These are phyloP conservation scores for Neonectria punicea DNA, from an alignment of 2,329 filamentous ascomycete species.

Conservation along the genomic window DNA sequence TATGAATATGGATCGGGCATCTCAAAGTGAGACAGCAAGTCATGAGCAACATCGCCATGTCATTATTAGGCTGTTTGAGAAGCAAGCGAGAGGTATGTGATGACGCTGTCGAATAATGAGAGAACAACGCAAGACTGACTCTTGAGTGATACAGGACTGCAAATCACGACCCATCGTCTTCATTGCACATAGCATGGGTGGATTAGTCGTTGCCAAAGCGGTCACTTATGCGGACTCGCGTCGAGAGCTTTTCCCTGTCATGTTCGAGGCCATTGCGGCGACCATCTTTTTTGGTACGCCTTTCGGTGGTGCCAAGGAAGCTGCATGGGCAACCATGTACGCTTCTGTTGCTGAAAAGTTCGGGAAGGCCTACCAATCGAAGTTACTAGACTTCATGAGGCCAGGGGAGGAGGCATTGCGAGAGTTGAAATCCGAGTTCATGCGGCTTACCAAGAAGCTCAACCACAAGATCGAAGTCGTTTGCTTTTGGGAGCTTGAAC, in stretches of 20 bases:
- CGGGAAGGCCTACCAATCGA: conserved; percentile 47
- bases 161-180: conserved; percentile 52
- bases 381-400: conserved; percentile 54
- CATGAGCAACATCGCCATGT: conserved; percentile 52
- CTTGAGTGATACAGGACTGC: neutral
- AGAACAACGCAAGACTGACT: neutral
- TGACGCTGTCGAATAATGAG: neutral
- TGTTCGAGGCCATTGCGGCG: conserved; percentile 54
- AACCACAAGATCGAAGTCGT: conserved; percentile 50
- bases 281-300: conserved; percentile 55
- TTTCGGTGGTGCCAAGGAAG: conserved; percentile 51
- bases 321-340: conserved; percentile 51
- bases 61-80: conserved; percentile 48
- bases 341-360: conserved; percentile 48
- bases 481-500: conserved; percentile 54
- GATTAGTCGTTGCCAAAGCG: conserved; percentile 56
- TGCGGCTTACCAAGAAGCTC: conserved; percentile 48
- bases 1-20: conserved; percentile 54
- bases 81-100: conserved; percentile 48
- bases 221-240: conserved; percentile 44
- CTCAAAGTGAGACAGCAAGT: conserved; percentile 54
- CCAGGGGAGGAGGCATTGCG: conserved; percentile 51
- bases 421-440: conserved; percentile 53
- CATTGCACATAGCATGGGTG: conserved; percentile 57
- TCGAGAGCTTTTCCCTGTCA: conserved; percentile 49